Base-by-base conservation (phyloP, 106 monocot genomes). In the Alisma plantagoaquatica region DNA sequence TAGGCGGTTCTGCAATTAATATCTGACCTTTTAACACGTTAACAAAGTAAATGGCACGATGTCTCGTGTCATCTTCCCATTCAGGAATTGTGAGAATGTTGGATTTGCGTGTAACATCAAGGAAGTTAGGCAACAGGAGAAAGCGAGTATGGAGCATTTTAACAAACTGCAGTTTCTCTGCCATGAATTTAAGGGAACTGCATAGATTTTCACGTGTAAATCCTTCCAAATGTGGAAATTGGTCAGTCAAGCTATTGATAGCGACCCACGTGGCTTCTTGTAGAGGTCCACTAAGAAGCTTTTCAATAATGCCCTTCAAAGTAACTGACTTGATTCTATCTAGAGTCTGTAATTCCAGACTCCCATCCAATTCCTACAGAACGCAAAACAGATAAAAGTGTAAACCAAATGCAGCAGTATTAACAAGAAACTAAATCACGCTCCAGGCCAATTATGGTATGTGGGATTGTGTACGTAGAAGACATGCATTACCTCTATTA, bases 1-100 rank as follows among this genome's bases (percentile, higher is more conserved):
- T 90, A 27, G 98, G 98, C 45, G 90, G 98, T 10, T 79, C 78
- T 49, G 98, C 89, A 60, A 85, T 58, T 52, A 85, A 77, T 66
- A 85, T 71, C 35, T 42, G 48, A 27, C 48, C 47, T 43, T 55
- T 82, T 45, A 57, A 52, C 69, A 66, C 76, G 64, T 86, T 69
- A 12, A 98, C 63, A 63, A 81, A 98, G 51, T 74, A 61, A 49
- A 74, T 29, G 23, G 69, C 70, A 22, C 85, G 70, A 66, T 98
- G 81, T 51, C 54, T 72, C 16, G 22, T 41, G 51, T 59, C 69
- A 18, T 53, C 71, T 57, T 75, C 68, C 98, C 89, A 98, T 71
- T 90, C 98, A 56, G 78, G 69, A 69, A 98, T 60, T n/a, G 43
- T 21, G 27, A 52, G 67, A 28, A 32, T 46, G 15, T 73, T 65